Conservation (phyloP, 108 stramenopile genomes). For the Cyclotella atomus region DNA sequence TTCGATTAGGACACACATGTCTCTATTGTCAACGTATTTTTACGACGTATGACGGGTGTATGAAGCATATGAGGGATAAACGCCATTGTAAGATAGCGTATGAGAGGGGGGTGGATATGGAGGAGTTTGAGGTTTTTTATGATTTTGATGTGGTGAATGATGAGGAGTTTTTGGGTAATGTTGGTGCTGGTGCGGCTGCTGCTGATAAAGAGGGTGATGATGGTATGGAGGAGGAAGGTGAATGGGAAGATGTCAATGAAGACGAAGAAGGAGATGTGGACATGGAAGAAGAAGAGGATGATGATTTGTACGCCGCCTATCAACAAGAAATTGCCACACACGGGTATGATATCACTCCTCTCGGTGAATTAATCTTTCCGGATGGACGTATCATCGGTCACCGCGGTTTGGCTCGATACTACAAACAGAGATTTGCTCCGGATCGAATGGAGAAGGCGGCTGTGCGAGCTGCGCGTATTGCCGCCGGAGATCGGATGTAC, state of each 20-base stretch:
- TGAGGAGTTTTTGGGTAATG: constrained; percentile 49
- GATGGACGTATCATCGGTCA: constrained; percentile 90
- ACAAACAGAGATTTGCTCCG: constrained; percentile 80
- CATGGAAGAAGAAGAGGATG: constrained; percentile 57
- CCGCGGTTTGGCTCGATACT: constrained; percentile 78
- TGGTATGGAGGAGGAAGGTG: constrained; percentile 45
- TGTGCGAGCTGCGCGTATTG: constrained; percentile 70
- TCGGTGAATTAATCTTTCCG: constrained; percentile 88
- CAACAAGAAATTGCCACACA: constrained; percentile 75
- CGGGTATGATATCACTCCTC: constrained; percentile 87
- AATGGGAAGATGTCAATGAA: constrained; percentile 62
- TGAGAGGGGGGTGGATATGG: constrained; percentile 88
- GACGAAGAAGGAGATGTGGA: constrained; percentile 45
- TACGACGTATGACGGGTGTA: constrained; percentile 65
- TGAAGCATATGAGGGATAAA: constrained; percentile 85
- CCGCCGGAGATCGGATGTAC: constrained; percentile 81
- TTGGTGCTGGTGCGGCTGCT: not conserved
- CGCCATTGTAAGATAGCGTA: constrained; percentile 91
- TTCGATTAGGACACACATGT: constrained; percentile 92
- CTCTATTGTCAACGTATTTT: constrained; percentile 92
- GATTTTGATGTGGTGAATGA: constrained; percentile 88
- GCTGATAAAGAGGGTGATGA: constrained; percentile 16
- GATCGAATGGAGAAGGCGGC: constrained; percentile 49
- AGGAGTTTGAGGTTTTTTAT: constrained; percentile 96
- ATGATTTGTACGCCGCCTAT: constrained; percentile 73